Conservation (phyloP, 2,329 filamentous ascomycete species). For the Stagonosporopsis tanaceti region DNA sequence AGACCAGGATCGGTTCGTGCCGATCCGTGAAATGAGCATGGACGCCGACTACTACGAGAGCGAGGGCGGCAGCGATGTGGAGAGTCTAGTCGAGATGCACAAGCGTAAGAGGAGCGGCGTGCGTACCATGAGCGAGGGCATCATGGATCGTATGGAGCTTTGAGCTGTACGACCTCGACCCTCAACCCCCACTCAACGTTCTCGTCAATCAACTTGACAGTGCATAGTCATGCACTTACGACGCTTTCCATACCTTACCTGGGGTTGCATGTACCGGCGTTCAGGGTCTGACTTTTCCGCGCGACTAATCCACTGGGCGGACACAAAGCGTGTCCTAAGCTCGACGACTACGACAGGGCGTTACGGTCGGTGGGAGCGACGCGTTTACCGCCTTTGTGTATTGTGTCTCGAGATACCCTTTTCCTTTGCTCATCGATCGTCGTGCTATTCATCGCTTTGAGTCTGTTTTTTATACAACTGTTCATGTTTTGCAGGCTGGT, state of each 20-base stretch:
- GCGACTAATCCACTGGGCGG: constrained; percentile 16
- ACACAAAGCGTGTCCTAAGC: constrained; percentile 11
- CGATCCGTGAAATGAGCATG: constrained; percentile 41
- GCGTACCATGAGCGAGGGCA: constrained; percentile 62
- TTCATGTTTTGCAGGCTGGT: not conserved
- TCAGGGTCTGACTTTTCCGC: constrained; percentile 1
- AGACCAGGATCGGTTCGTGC: constrained; percentile 49
- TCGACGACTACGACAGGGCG: constrained; percentile 25
- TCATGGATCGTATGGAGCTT: constrained; percentile 62
- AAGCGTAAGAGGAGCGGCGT: constrained; percentile 56
- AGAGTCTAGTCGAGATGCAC: constrained; percentile 36
- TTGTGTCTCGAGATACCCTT: constrained; percentile 23
- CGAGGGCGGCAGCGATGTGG: constrained; percentile 46
- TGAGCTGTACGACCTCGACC: constrained; percentile 29
- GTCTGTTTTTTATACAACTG: not conserved
- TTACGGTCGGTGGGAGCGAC: constrained; percentile 25
- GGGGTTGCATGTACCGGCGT: constrained; percentile 15
- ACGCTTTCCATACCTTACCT: not conserved
- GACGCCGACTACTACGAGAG: constrained; percentile 42
- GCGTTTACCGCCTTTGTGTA: constrained; percentile 20
- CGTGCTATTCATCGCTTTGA: not conserved
- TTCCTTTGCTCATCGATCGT: not conserved
- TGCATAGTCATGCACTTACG: constrained; percentile 16
- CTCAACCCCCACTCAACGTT: not conserved
- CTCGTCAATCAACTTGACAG: constrained; percentile 18